Conservation (phyloP, 305 asterid species). For the Fraxinus paxiana region DNA sequence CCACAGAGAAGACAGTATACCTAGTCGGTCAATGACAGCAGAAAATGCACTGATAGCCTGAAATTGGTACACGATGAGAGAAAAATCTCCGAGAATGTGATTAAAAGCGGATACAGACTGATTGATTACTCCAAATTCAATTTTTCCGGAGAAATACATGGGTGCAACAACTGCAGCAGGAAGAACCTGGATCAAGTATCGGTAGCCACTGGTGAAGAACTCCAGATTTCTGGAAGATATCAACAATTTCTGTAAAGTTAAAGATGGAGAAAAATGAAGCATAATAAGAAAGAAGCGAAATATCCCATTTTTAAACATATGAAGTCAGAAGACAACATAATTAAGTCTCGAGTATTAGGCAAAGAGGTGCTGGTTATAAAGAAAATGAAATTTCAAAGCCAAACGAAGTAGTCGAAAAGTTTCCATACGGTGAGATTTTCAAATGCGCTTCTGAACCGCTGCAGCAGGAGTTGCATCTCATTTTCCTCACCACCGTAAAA, state of each 20-base stretch:
- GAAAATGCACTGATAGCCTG: constrained; percentile 96
- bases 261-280: constrained; percentile 24
- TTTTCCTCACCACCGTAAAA: constrained; percentile 88
- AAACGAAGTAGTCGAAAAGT: constrained; percentile 11
- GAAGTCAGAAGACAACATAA: background rate
- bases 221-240: constrained; percentile 91
- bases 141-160: constrained; percentile 91
- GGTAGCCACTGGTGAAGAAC: constrained; percentile 88
- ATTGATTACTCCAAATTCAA: constrained; percentile 92
- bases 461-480: constrained; percentile 69
- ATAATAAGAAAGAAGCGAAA: constrained; percentile 11
- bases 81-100: constrained; percentile 92
- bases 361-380: background rate
- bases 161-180: constrained; percentile 99
- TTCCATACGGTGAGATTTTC: constrained; percentile 68
- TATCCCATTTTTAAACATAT: constrained; percentile 7
- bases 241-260: constrained; percentile 65
- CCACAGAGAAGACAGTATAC: constrained; percentile 37
- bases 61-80: constrained; percentile 75
- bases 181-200: constrained; percentile 86
- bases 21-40: constrained; percentile 84
- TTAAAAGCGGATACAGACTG: constrained; percentile 86
- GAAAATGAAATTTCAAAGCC: constrained; percentile 5
- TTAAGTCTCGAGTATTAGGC: background rate
- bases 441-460: constrained; percentile 74